Percentiles rank a stretch among this genome's conserved stretches.
Evolutionary conservation across 148 eudicot species (phyloP).

Genomic region (Mesembryanthemum crystallinum): DNA sequence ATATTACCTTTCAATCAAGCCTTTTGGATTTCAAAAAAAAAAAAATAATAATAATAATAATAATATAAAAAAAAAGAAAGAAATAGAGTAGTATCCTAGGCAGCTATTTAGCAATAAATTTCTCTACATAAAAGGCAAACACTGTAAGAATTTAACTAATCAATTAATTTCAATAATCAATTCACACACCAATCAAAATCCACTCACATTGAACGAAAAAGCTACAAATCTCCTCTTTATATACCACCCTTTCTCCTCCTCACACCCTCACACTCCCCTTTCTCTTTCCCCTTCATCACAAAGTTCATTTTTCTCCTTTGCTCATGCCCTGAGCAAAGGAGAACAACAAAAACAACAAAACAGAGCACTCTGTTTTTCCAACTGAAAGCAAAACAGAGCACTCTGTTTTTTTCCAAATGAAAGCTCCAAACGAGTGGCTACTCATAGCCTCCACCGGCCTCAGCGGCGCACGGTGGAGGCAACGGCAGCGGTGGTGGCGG

Average conservation of each 20-base stretch:
- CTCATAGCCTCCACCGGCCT: no score
- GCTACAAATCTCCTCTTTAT: slow-evolving; percentile 47
- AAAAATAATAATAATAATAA: no score
- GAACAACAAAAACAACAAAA: neutral
- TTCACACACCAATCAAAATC: slow-evolving; percentile 20
- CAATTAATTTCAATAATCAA: neutral
- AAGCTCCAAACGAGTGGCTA: neutral
- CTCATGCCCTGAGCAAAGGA: slow-evolving; percentile 10
- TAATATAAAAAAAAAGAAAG: neutral
- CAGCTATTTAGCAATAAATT: neutral
- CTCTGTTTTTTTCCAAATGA: slow-evolving; percentile 10
- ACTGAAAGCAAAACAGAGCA: neutral
- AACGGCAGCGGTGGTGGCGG: slow-evolving; percentile 17
- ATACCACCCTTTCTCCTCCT: slow-evolving; percentile 37
- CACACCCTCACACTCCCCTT: slow-evolving; percentile 6
- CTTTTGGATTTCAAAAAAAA: no score
- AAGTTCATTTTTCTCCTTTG: neutral
- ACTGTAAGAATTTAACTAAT: neutral
- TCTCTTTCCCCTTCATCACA: neutral
- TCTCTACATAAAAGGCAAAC: no score
- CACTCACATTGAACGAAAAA: slow-evolving; percentile 29
- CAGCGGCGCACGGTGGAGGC: slow-evolving; percentile 6
- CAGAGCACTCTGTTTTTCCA: neutral
- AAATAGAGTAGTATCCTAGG: no score
- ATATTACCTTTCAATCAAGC: no score